Percentiles rank a stretch among this genome's conserved stretches.
These are phyloP conservation scores for Malassezia globosa DNA, from an alignment of 1,284 basidiomycete genomes.

Conservation along the genomic window DNA sequence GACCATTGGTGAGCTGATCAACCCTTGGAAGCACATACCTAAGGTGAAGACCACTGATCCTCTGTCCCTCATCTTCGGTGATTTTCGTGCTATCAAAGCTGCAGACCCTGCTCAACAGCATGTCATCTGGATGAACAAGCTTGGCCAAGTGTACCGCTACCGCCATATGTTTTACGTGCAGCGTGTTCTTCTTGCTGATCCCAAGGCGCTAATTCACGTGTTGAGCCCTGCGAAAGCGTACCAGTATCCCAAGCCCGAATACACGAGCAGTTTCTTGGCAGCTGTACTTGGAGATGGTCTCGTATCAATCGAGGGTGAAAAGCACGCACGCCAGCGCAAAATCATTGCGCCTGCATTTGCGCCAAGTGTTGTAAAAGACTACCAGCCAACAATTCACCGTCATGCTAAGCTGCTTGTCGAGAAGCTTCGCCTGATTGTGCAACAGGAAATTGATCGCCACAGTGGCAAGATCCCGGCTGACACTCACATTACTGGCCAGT, in stretches of 20 bases:
- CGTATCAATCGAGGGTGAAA: constrained; percentile 37
- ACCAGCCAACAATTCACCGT: constrained; percentile 22
- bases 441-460: constrained; percentile 20
- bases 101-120: constrained; percentile 12
- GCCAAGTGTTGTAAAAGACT: constrained; percentile 21
- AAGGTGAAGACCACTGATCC: constrained; percentile 16
- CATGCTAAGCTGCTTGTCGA: constrained; percentile 24
- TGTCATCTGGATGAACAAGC: constrained; percentile 18
- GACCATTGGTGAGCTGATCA: constrained; percentile 18
- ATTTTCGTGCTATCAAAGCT: constrained; percentile 18
- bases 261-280: constrained; percentile 24
- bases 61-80: constrained; percentile 14
- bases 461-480: constrained; percentile 19
- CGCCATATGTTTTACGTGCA: constrained; percentile 36
- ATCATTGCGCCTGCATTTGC: constrained; percentile 34
- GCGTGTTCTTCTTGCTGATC: constrained; percentile 32
- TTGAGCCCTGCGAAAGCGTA: constrained; percentile 34
- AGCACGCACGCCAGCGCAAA: constrained; percentile 31
- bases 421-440: constrained; percentile 20
- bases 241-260: constrained; percentile 37
- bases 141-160: constrained; percentile 30
- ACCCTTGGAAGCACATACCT: constrained; percentile 16
- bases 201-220: constrained; percentile 33
- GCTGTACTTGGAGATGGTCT: constrained; percentile 38
- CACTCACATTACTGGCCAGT: background rate